Conservation (phyloP, 2,329 filamentous ascomycete species). For the Pyrenochaeta sp. region DNA sequence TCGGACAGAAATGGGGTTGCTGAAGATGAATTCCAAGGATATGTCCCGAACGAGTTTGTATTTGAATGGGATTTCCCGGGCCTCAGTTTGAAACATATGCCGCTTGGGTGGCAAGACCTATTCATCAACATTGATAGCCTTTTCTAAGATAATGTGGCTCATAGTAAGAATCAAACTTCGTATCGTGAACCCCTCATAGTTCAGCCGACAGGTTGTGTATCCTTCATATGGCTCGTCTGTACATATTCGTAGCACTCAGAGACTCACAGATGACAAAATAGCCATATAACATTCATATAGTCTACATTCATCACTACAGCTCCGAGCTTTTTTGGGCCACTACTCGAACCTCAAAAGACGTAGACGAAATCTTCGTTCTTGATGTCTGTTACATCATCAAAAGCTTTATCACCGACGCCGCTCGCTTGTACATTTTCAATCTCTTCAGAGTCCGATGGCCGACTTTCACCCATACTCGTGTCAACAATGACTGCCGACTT, state of each 20-base stretch:
- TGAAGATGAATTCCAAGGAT: constrained; percentile 61
- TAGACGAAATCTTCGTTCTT: constrained; percentile 72
- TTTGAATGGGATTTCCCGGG: constrained; percentile 68
- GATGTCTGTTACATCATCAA: constrained; percentile 68
- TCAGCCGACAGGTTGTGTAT: too few species aligned
- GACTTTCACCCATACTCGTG: constrained; percentile 64
- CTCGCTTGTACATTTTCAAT: constrained; percentile 31
- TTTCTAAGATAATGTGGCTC: constrained; percentile 20
- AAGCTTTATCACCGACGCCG: constrained; percentile 58
- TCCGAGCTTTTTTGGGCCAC: not conserved
- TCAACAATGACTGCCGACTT: constrained; percentile 68
- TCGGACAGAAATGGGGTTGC: constrained; percentile 32
- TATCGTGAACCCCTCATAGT: too few species aligned
- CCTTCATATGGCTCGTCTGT: too few species aligned
- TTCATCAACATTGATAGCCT: constrained; percentile 56
- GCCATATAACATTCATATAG: too few species aligned
- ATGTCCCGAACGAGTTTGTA: constrained; percentile 64
- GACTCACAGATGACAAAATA: too few species aligned
- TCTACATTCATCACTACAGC: too few species aligned
- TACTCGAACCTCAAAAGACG: constrained; percentile 52
- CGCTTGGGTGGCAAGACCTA: constrained; percentile 58
- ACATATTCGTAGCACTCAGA: too few species aligned
- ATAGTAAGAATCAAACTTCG: not conserved
- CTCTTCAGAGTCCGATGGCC: constrained; percentile 50
- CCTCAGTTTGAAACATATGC: constrained; percentile 61